Percentiles rank a stretch among this genome's conserved stretches.
phyloP scores from a whole-genome alignment of 441 rosid species.

The Manihot esculenta region DNA sequence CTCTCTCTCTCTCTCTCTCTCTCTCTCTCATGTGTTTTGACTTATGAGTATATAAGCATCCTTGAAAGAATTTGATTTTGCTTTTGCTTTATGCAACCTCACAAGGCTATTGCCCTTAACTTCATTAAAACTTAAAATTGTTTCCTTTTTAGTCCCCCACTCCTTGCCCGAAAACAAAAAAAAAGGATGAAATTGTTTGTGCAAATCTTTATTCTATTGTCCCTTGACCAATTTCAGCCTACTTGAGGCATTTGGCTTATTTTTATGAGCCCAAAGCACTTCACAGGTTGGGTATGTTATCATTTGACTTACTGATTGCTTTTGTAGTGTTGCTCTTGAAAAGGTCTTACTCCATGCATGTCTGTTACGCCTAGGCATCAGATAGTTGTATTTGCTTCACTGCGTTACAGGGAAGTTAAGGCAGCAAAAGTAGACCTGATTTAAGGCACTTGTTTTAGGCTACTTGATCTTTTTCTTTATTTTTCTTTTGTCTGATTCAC shows the following conservation, averaged over 20 bases:
- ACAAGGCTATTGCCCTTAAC: not conserved
- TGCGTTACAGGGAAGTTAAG: not conserved
- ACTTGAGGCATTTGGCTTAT: not conserved
- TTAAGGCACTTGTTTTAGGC: not conserved
- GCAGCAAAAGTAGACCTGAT: not conserved
- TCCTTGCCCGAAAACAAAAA: not conserved
- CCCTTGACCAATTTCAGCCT: conserved; percentile 7
- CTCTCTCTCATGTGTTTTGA: too few species aligned
- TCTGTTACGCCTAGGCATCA: not conserved
- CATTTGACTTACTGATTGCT: not conserved
- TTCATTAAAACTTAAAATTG: not conserved
- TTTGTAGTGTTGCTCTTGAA: not conserved
- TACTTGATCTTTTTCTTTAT: not conserved
- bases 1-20: conserved; percentile 9
- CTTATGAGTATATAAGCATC: not conserved
- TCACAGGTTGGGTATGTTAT: not conserved
- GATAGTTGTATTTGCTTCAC: not conserved
- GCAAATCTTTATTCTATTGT: not conserved
- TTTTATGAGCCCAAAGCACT: not conserved
- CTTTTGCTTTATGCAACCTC: conserved; percentile 10
- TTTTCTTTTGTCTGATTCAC: not conserved
- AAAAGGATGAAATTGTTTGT: too few species aligned
- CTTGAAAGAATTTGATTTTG: not conserved
- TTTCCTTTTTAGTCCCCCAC: not conserved
- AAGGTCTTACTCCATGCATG: not conserved